A percentile compares a stretch with the other conserved stretches of the same genome.
phyloP scores from a whole-genome alignment of 208 protist genomes.

The Trypanosoma conorhini region DNA sequence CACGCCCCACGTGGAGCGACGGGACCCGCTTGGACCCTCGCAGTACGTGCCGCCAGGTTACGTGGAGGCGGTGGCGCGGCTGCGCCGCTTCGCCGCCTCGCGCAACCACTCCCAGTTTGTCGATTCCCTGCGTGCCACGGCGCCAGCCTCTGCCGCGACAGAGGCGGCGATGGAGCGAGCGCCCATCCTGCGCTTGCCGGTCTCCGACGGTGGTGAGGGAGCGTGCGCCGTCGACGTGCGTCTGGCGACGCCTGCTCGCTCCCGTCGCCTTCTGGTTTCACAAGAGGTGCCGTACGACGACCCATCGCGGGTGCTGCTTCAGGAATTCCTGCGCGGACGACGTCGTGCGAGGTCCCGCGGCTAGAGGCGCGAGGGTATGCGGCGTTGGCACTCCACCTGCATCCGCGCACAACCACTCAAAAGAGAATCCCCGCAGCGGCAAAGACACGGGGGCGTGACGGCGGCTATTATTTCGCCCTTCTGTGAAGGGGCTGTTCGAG shows the following conservation, averaged over 20 bases:
- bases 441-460: background rate
- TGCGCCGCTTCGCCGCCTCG: conserved; percentile 45
- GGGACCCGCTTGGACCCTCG: conserved; percentile 57
- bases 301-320: conserved; percentile 25
- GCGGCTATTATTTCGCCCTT: background rate
- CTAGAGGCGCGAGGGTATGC: background rate
- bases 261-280: background rate
- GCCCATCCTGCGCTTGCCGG: conserved; percentile 67
- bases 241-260: conserved; percentile 29
- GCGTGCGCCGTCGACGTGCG: conserved; percentile 49
- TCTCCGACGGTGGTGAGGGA: conserved; percentile 22
- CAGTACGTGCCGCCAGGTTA: conserved; percentile 67
- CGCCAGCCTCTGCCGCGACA: background rate
- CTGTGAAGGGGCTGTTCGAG: too few relatives aligned
- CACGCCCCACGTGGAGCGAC: conserved; percentile 58
- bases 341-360: background rate
- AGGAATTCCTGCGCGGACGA: conserved; percentile 11
- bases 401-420: background rate
- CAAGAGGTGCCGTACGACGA: conserved; percentile 26
- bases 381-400: background rate
- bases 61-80: conserved; percentile 73
- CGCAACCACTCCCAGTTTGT: conserved; percentile 28
- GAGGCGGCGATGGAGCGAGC: conserved; percentile 8
- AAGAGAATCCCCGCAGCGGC: too few relatives aligned
- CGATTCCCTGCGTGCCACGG: conserved; percentile 11